Evolutionary conservation across 352 stramenopile species (phyloP).

Genomic region (Phytophthora syringae): DNA sequence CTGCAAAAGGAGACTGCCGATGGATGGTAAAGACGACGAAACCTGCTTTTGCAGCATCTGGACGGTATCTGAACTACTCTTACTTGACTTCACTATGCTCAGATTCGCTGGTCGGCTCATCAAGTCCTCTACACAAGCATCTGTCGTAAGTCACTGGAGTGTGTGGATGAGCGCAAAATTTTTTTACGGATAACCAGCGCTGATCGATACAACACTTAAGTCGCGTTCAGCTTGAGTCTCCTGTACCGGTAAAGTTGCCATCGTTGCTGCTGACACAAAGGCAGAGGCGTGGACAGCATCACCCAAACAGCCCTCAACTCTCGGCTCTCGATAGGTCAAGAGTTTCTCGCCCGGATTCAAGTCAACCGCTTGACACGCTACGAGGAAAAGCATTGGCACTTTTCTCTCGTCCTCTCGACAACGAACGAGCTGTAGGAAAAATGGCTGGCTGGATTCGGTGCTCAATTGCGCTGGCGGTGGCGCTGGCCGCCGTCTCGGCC

Average conservation of each 20-base stretch:
- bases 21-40: constrained; percentile 30
- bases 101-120: constrained; percentile 23
- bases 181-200: constrained; percentile 13
- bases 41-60: background rate
- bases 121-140: constrained; percentile 22
- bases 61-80: constrained; percentile 20
- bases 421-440: constrained; percentile 7
- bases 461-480: constrained; percentile 23
- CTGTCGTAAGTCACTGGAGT: constrained; percentile 13
- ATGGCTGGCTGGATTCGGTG: constrained; percentile 41
- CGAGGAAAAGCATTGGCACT: constrained; percentile 23
- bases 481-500: constrained; percentile 19
- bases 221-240: constrained; percentile 22
- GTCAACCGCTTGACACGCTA: constrained; percentile 18
- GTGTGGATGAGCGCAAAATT: constrained; percentile 10
- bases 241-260: too few species aligned
- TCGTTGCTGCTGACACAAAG: constrained; percentile 17
- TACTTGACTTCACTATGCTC: constrained; percentile 21
- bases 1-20: background rate
- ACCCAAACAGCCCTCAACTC: constrained; percentile 7
- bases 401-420: constrained; percentile 22
- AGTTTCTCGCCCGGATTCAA: constrained; percentile 13
- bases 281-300: constrained; percentile 22
- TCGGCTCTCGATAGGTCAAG: constrained; percentile 23
- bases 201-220: constrained; percentile 22